phyloP scores from a whole-genome alignment of 495 filamentous ascomycete genomes.

The Thermochaetoides thermophila region DNA sequence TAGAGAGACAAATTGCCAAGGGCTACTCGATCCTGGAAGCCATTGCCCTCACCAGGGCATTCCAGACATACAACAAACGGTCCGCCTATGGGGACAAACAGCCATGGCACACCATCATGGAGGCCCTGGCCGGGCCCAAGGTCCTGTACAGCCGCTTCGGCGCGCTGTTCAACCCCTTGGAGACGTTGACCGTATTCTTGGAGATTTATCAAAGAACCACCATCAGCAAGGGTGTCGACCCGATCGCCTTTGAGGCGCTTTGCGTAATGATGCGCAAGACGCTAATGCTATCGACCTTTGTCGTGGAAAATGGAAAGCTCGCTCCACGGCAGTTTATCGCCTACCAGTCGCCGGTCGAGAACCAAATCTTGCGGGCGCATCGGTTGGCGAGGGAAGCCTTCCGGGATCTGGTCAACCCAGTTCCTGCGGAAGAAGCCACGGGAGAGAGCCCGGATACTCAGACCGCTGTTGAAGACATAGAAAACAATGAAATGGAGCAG shows the following conservation, averaged over 20 bases:
- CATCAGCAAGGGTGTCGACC: constrained; percentile 6
- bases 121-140: constrained; percentile 10
- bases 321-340: not conserved
- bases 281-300: constrained; percentile 5
- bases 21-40: constrained; percentile 8
- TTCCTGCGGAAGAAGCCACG: not conserved
- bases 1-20: not conserved
- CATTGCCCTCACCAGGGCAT: constrained; percentile 8
- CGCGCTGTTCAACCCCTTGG: constrained; percentile 1
- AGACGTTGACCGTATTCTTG: constrained; percentile 12
- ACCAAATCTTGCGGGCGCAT: constrained; percentile 1
- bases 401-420: not conserved
- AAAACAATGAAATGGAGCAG: not conserved
- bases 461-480: not conserved
- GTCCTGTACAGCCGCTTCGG: constrained; percentile 3
- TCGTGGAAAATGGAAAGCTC: not conserved
- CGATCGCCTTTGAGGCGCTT: constrained; percentile 9
- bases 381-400: not conserved
- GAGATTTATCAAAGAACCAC: constrained; percentile 5
- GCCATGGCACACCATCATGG: constrained; percentile 16
- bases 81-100: constrained; percentile 4
- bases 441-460: not conserved
- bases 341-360: constrained; percentile 1
- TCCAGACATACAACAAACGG: constrained; percentile 3
- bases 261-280: constrained; percentile 12